Percentiles rank a stretch among this genome's conserved stretches.
Evolutionary conservation across 2,329 filamentous ascomycete genomes (phyloP).

Genomic region (Claviceps africana): DNA sequence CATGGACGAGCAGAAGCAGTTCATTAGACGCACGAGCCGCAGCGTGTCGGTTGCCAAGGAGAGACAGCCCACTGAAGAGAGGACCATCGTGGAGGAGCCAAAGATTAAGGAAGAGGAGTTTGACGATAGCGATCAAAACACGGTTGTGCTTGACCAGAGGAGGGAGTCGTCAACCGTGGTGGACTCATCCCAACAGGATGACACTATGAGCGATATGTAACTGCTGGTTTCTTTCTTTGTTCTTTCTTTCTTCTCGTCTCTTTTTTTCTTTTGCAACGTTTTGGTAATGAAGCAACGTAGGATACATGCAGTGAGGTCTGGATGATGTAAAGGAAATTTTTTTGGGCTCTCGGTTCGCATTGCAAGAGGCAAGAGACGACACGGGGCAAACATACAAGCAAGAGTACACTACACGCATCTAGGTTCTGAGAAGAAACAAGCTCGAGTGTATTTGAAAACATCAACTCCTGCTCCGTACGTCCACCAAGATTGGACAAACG

Average conservation of each 20-base stretch:
- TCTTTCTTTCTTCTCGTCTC: too few relatives aligned
- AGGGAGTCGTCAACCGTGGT: slow-evolving; percentile 25
- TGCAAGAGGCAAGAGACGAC: background rate
- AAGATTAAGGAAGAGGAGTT: slow-evolving; percentile 35
- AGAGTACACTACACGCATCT: background rate
- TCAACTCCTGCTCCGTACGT: background rate
- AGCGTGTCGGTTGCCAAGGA: slow-evolving; percentile 26
- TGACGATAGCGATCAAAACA: slow-evolving; percentile 22
- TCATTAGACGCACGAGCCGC: slow-evolving; percentile 27
- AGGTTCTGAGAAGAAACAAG: background rate
- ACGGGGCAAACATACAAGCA: background rate
- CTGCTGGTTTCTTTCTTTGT: background rate
- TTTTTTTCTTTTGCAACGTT: background rate
- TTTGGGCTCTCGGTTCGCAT: background rate
- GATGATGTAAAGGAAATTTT: background rate
- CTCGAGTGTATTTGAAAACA: background rate
- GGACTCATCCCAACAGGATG: slow-evolving; percentile 27
- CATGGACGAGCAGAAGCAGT: slow-evolving; percentile 32
- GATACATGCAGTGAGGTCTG: background rate
- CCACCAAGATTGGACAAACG: background rate
- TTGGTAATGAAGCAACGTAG: background rate
- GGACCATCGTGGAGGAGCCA: slow-evolving; percentile 26
- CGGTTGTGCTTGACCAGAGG: slow-evolving; percentile 18
- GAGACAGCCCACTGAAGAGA: slow-evolving; percentile 22
- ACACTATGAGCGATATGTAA: slow-evolving; percentile 12